A percentile compares a stretch with the other conserved stretches of the same genome.
Conservation (phyloP, 2,329 filamentous ascomycete genomes). For the Fusarium chaquense region DNA sequence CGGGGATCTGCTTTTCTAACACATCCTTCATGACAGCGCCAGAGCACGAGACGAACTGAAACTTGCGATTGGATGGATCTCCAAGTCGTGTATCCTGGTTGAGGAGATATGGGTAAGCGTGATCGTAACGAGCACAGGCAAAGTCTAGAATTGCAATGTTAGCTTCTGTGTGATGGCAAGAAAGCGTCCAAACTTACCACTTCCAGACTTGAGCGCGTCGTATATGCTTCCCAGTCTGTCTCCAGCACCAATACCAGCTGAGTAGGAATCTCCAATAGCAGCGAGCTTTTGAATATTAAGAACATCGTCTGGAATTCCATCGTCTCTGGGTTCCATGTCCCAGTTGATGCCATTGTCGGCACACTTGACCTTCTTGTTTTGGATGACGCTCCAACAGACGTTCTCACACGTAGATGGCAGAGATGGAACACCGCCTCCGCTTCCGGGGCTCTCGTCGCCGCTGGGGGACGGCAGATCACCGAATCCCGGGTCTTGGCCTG, state of each 20-base stretch:
- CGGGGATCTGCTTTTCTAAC: slow-evolving; percentile 3
- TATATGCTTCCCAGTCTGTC: neutral
- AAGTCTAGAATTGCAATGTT: neutral
- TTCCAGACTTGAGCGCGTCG: neutral
- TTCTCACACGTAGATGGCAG: neutral
- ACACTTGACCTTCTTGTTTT: neutral
- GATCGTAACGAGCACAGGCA: slow-evolving; percentile 10
- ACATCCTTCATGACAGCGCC: slow-evolving; percentile 17
- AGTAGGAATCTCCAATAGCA: slow-evolving; percentile 30
- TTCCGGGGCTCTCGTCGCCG: neutral
- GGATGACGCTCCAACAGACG: neutral
- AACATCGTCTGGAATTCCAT: neutral
- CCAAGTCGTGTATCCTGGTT: slow-evolving; percentile 1
- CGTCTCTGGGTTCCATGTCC: neutral
- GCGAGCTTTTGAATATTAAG: slow-evolving; percentile 10
- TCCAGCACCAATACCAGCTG: slow-evolving; percentile 32
- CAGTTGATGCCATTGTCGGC: neutral
- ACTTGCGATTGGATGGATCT: neutral
- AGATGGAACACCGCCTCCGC: neutral
- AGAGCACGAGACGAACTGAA: slow-evolving; percentile 16
- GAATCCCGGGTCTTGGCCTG: neutral
- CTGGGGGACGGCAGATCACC: neutral
- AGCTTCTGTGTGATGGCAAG: neutral
- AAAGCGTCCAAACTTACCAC: neutral
- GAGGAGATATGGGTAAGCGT: slow-evolving; percentile 16